Percentiles rank a stretch among this genome's conserved stretches.
These are phyloP conservation scores for Bassia scoparia DNA, from an alignment of 148 eudicot genomes.

Conservation along the genomic window DNA sequence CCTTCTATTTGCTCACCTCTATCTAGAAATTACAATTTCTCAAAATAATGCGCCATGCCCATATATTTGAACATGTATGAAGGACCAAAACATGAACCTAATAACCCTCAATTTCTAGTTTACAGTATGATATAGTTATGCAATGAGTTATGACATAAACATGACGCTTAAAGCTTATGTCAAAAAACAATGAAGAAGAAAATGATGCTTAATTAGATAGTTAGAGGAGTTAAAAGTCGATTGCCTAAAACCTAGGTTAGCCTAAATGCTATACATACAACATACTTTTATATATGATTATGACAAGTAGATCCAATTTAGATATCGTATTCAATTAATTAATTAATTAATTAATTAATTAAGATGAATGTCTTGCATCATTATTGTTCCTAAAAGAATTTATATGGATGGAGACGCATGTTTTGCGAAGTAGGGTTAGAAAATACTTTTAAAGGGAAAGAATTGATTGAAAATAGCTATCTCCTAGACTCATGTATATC, in stretches of 20 bases:
- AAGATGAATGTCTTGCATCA: neutral
- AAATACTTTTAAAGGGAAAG: neutral
- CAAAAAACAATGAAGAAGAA: too few species aligned
- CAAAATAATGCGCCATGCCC: too few species aligned
- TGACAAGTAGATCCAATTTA: neutral
- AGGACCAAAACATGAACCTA: too few species aligned
- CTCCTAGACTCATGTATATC: neutral
- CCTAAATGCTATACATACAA: too few species aligned
- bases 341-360: neutral
- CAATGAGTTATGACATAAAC: slow-evolving; percentile 11
- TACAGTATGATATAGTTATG: too few species aligned
- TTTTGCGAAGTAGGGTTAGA: slow-evolving; percentile 11
- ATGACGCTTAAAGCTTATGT: neutral
- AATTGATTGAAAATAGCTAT: neutral
- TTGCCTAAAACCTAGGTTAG: neutral
- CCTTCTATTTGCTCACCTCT: too few species aligned
- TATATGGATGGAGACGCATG: slow-evolving; percentile 12
- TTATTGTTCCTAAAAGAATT: neutral
- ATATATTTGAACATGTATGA: too few species aligned
- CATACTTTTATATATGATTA: neutral
- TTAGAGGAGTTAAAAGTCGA: neutral
- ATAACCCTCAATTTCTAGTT: too few species aligned
- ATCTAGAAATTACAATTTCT: too few species aligned
- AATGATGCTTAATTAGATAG: neutral
- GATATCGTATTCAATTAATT: neutral